Evolutionary conservation across 352 stramenopile species (phyloP), one percentile per base, ranked within the genome.

Genomic region (Pythium volutum): DNA sequence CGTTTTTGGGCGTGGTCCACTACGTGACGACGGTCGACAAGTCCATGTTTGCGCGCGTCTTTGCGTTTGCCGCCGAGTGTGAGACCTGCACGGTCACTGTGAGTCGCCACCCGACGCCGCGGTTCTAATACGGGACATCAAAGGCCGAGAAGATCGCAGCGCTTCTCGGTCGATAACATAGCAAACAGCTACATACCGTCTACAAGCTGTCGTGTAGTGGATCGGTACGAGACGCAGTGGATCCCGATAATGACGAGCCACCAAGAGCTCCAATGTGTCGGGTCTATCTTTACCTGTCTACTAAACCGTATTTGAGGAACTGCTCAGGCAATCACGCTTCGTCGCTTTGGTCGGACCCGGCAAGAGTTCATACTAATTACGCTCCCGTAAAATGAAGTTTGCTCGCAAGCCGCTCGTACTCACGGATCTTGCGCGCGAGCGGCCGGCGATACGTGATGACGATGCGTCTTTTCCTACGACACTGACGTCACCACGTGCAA

Each of bases 1-100:
- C 51, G 6, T 34, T 47, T 3, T n/a, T 58, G 6, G 38, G 5
- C 11, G 34, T 22, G 3, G 23, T 45, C 18, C 18, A 18, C n/a
- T 10, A 22, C 25, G 27, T 1, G 25, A 42, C 26, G 18, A 4
- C 26, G 14, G n/a, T 33, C 16, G 33, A 23, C 9, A 33, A 34
- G 16, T 11, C 23, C 34, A 8, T 45, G 2, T 14, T 46, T 9
- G 6, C n/a, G 7, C 20, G 22, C n/a, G 49, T 56, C 3, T 56
- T 56, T 31, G 49, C 7, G 29, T 56, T 56, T n/a, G 49, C 49
- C 0, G 49, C 49, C 31, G 33, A 31, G 31, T 56, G 49, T 27
- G 49, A 46, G 25, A 58, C 36, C 15, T 36, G 36, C 10, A 48
- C 25, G 14, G 33, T 58, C 16, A 26, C 27, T 8, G 51, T 58